Percentiles rank a stretch among this genome's conserved stretches.
Conservation (phyloP, 164 flowering plant species). For the Nymphaea colorata region DNA sequence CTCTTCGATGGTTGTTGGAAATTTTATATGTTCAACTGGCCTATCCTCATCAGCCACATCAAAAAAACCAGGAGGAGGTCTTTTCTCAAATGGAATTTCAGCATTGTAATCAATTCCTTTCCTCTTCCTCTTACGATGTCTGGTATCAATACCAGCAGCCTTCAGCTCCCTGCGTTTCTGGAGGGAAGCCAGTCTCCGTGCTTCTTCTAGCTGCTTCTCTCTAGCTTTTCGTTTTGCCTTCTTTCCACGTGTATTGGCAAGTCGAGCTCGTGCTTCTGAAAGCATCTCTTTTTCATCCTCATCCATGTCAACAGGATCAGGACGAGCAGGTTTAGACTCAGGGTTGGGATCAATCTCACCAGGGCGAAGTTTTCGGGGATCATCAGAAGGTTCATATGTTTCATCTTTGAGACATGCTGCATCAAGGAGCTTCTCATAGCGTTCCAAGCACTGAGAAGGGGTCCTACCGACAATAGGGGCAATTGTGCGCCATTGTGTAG, state of each 20-base stretch:
- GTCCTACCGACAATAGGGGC: constrained; percentile 94
- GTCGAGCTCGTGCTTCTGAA: constrained; percentile 90
- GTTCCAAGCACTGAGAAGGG: constrained; percentile 94
- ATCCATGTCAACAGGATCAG: constrained; percentile 99
- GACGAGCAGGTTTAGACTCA: constrained; percentile 97
- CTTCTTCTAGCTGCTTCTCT: constrained; percentile 98
- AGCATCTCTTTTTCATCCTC: constrained; percentile 99
- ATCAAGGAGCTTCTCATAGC: constrained; percentile 94
- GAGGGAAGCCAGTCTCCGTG: constrained; percentile 92
- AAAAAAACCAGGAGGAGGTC: constrained; percentile 87
- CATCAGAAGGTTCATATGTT: constrained; percentile 84
- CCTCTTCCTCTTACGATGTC: constrained; percentile 77
- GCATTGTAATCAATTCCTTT: constrained; percentile 95
- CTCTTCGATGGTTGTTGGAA: constrained; percentile 94
- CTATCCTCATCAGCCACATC: constrained; percentile 80
- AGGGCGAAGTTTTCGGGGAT: constrained; percentile 87
- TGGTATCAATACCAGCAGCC: constrained; percentile 86
- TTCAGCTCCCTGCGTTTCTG: constrained; percentile 93
- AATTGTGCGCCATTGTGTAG: constrained; percentile 96
- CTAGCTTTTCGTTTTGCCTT: constrained; percentile 97
- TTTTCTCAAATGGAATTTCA: constrained; percentile 97
- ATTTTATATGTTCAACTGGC: constrained; percentile 59
- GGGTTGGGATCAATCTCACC: constrained; percentile 99
- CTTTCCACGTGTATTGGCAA: constrained; percentile 94
- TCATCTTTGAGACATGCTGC: constrained; percentile 96